Evolutionary conservation across 495 filamentous ascomycete genomes (phyloP), one percentile per base, ranked within the genome.

Genomic region (Podospora tetraspora): DNA sequence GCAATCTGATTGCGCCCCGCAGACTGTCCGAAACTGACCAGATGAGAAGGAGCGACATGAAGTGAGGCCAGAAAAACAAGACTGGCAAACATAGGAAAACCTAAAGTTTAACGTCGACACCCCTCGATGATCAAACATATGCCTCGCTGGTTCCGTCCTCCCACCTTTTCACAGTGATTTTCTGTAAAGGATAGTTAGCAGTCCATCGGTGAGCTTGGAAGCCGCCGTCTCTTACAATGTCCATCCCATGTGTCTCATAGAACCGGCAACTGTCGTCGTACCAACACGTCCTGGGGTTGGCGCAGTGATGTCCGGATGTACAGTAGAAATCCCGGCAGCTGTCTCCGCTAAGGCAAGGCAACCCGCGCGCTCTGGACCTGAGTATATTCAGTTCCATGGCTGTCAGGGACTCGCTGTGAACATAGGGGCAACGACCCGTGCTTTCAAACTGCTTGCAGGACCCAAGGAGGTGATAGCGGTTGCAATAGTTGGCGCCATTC

Each of bases 261-360:
- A 79, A 81, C 5, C 69, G 64, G 61, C 79, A 82, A 2, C 63
- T 52, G 21, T 66, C 37, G 9, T 69, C 72, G 57, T 69, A 77
- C 27, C 58, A 71, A 32, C 75, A 77, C 8, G 66, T 57, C 1
- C 69, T 66, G 4, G 65, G 62, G 30, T 67, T 74, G 6, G 57
- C n/a, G 63, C 79, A 80, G 57, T 78, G 74, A 34, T 82, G 80
- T 25, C 78, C 79, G 21, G 75, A 71, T 23, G 67, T 69, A 68
- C 80, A 82, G 4, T 63, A 68, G 11, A 67, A 10, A 1, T 78
- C 74, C 1, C 65, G 63, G 66, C 80, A 82, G 0, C 59, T 16
- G 6, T 60, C 61, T 11, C 68, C 68, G 9, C 64, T 52, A 11
- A 32, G 30, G 59, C 80, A 82, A 0, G 67, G 59, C 0, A 74